Conservation (phyloP, 805 yeast genomes). For the Pichia nakasei region DNA sequence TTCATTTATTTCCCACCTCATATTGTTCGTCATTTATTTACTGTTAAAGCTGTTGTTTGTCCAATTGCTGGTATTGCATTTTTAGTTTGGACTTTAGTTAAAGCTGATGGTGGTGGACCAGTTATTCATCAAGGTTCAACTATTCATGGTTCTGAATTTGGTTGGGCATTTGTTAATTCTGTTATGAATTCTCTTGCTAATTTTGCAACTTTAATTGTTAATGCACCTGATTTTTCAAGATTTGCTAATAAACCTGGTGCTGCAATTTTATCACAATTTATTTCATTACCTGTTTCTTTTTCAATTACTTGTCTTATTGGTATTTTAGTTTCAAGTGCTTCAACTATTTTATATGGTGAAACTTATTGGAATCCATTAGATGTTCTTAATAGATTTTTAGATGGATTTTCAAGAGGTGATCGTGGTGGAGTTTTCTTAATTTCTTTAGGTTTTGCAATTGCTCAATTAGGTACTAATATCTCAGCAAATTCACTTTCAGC, state of each 20-base stretch:
- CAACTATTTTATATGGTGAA: constrained; percentile 55
- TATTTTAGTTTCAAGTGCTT: constrained; percentile 74
- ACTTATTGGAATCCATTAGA: constrained; percentile 82
- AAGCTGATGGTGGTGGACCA: constrained; percentile 74
- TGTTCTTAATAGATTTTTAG: constrained; percentile 57
- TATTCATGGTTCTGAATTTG: constrained; percentile 52
- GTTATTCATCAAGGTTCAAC: constrained; percentile 48
- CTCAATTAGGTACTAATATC: constrained; percentile 72
- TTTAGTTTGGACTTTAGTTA: constrained; percentile 73
- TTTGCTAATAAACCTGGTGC: constrained; percentile 53
- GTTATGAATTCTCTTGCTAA: constrained; percentile 77
- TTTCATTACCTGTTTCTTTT: constrained; percentile 70
- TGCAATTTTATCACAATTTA: constrained; percentile 47
- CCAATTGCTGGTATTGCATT: constrained; percentile 82
- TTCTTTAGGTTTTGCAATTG: constrained; percentile 59
- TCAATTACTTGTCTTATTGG: constrained; percentile 80
- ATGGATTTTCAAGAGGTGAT: constrained; percentile 43
- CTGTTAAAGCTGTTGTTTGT: constrained; percentile 67
- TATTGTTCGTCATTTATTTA: constrained; percentile 71
- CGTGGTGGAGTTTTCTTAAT: constrained; percentile 77
- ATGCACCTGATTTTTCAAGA: constrained; percentile 86
- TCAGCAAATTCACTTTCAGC: constrained; percentile 65
- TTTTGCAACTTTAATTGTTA: constrained; percentile 81
- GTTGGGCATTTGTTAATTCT: constrained; percentile 77
- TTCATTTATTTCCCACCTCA: constrained; percentile 79